Conservation (phyloP, 192 early-diverging fungal species). For the Linnemannia schmuckeri region DNA sequence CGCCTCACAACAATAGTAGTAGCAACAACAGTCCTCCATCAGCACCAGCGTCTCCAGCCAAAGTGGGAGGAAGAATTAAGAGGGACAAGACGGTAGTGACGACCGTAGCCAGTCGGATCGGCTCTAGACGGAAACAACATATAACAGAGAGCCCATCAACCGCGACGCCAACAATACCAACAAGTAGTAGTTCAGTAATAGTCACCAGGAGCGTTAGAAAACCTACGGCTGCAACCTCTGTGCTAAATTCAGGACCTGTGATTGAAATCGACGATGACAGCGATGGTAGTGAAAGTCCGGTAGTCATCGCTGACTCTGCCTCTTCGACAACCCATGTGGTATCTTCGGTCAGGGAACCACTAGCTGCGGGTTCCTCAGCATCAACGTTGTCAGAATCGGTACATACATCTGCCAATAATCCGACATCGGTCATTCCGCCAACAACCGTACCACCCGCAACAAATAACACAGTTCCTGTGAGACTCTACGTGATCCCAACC, state of each 20-base stretch:
- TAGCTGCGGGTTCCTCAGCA: background rate
- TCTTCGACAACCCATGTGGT: background rate
- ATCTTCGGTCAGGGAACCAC: background rate
- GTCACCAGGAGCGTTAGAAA: background rate
- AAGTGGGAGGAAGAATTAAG: conserved; percentile 6
- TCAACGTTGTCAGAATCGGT: background rate
- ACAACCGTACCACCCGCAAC: background rate
- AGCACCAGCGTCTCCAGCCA: background rate
- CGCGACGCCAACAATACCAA: background rate
- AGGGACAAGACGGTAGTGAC: conserved; percentile 11
- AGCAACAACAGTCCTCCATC: background rate
- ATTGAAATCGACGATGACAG: conserved; percentile 8
- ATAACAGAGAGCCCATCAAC: background rate
- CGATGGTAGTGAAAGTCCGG: background rate
- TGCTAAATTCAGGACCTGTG: background rate
- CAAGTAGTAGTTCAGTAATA: background rate
- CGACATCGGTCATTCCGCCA: background rate
- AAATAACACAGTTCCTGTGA: background rate
- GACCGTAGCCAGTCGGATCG: conserved; percentile 14
- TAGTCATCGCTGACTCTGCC: background rate
- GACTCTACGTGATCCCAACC: conserved; percentile 32
- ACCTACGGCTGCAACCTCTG: background rate
- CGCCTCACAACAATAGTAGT: background rate
- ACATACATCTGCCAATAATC: background rate
- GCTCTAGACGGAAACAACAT: conserved; percentile 22